Percentiles rank a stretch among this genome's conserved stretches.
phyloP scores from a whole-genome alignment of 768 basidiomycete genomes.

The Coprinopsis sp. region DNA sequence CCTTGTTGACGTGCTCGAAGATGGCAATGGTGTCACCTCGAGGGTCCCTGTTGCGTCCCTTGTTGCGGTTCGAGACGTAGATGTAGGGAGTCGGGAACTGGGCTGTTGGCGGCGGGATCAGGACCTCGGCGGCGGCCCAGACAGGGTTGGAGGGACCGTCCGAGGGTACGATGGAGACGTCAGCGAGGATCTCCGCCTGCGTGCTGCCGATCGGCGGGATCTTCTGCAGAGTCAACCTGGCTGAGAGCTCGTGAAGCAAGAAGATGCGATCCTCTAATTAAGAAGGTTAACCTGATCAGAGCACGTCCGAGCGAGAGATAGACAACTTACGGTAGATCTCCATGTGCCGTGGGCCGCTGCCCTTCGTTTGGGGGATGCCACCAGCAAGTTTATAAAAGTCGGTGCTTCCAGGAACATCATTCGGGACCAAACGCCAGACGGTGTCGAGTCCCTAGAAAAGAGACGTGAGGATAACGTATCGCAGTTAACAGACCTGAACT shows the following conservation, averaged over 20 bases:
- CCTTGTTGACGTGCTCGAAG: constrained; percentile 35
- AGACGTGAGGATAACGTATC: neutral
- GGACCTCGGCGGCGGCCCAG: constrained; percentile 60
- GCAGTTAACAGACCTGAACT: constrained; percentile 14
- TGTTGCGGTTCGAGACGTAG: constrained; percentile 68
- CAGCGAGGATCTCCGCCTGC: constrained; percentile 42
- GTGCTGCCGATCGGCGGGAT: constrained; percentile 55
- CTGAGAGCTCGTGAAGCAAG: constrained; percentile 53
- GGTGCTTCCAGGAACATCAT: constrained; percentile 39
- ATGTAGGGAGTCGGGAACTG: constrained; percentile 52
- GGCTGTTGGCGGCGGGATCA: constrained; percentile 45
- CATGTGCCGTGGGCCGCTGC: constrained; percentile 57
- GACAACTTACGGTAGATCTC: constrained; percentile 21
- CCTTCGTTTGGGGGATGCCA: constrained; percentile 58
- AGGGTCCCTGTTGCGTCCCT: constrained; percentile 39
- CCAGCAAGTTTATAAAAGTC: constrained; percentile 51
- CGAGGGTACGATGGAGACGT: constrained; percentile 45
- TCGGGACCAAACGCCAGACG: constrained; percentile 60
- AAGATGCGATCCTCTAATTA: constrained; percentile 46
- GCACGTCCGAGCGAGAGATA: constrained; percentile 30
- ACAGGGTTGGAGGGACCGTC: constrained; percentile 21
- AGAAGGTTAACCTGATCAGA: neutral
- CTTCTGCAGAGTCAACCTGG: constrained; percentile 52
- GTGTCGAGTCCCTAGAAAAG: constrained; percentile 56
- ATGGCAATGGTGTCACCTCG: constrained; percentile 50